Conservation (phyloP, 495 filamentous ascomycete genomes). For the Xylaria nigripes region DNA sequence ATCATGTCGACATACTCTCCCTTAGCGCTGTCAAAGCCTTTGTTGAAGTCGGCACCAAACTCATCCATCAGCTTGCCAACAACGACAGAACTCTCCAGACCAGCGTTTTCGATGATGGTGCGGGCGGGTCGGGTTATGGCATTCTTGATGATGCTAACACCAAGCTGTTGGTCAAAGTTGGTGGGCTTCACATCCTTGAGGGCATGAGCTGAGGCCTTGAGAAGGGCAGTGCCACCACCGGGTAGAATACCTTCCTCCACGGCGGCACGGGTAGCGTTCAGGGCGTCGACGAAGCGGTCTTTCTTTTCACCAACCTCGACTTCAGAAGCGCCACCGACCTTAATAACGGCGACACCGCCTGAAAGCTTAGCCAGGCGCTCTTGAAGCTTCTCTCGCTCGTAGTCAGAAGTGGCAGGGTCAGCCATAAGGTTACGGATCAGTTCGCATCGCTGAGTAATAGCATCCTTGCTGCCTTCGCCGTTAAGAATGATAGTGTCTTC, state of each 20-base stretch:
- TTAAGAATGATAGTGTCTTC: slow-evolving; percentile 99
- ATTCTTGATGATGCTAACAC: slow-evolving; percentile 93
- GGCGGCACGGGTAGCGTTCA: slow-evolving; percentile 96
- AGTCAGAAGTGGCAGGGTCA: slow-evolving; percentile 89
- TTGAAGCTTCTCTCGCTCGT: slow-evolving; percentile 99
- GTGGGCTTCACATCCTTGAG: slow-evolving; percentile 69
- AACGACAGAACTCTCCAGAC: slow-evolving; percentile 88
- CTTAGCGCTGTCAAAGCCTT: slow-evolving; percentile 90
- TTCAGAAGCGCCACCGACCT: slow-evolving; percentile 94
- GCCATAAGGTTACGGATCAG: slow-evolving; percentile 96
- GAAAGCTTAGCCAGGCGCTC: slow-evolving; percentile 99
- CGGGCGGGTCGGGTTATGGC: slow-evolving; percentile 92
- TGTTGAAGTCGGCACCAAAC: slow-evolving; percentile 89
- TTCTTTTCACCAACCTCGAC: slow-evolving; percentile 99
- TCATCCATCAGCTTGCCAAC: slow-evolving; percentile 98
- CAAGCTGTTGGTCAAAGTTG: slow-evolving; percentile 99
- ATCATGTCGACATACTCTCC: slow-evolving; percentile 99
- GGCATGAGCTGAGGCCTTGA: slow-evolving; percentile 91
- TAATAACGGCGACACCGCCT: slow-evolving; percentile 98
- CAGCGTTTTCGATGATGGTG: slow-evolving; percentile 96
- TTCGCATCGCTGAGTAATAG: slow-evolving; percentile 90
- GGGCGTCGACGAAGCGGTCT: slow-evolving; percentile 95
- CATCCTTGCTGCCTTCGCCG: slow-evolving; percentile 92
- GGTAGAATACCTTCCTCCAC: slow-evolving; percentile 98
- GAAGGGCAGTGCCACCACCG: slow-evolving; percentile 93